phyloP scores from a whole-genome alignment of 306 rosid genomes.

The Quercus aquifolioides region DNA sequence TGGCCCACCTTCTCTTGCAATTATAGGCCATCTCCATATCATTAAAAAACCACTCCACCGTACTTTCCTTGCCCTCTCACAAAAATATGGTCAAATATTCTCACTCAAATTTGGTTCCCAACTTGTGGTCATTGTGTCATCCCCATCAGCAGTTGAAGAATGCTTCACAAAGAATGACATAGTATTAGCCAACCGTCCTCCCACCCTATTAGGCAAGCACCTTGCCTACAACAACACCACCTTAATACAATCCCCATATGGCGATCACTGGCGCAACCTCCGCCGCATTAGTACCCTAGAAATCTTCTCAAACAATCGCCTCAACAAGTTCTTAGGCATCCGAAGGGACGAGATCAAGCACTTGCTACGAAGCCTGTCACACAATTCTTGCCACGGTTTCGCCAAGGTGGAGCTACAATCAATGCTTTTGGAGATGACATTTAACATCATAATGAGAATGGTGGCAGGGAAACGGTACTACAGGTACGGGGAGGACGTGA shows the following conservation, averaged over 20 bases:
- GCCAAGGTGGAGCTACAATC: constrained; percentile 34
- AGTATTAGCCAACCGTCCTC: constrained; percentile 49
- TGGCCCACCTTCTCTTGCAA: constrained; percentile 40
- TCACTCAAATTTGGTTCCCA: too few relatives aligned
- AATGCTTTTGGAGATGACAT: constrained; percentile 39
- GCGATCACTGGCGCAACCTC: constrained; percentile 80
- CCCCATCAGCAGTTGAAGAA: too few relatives aligned
- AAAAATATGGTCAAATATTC: too few relatives aligned
- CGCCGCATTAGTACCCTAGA: constrained; percentile 61
- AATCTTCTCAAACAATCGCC: constrained; percentile 45
- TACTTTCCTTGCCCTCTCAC: constrained; percentile 28
- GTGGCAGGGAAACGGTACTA: constrained; percentile 63
- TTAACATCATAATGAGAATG: constrained; percentile 60
- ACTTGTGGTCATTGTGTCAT: too few relatives aligned
- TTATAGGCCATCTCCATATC: constrained; percentile 59
- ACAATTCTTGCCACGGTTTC: not conserved
- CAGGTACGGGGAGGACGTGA: constrained; percentile 26
- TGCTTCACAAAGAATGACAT: constrained; percentile 22
- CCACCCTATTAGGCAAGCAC: constrained; percentile 25
- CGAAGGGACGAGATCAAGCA: constrained; percentile 45
- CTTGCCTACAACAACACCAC: constrained; percentile 40
- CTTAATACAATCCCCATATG: constrained; percentile 31
- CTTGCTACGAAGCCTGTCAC: constrained; percentile 24
- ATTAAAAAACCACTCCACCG: constrained; percentile 39
- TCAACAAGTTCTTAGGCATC: constrained; percentile 21